Evolutionary conservation across 2,329 filamentous ascomycete genomes (phyloP).

Genomic region (Fusarium gaditjirri): DNA sequence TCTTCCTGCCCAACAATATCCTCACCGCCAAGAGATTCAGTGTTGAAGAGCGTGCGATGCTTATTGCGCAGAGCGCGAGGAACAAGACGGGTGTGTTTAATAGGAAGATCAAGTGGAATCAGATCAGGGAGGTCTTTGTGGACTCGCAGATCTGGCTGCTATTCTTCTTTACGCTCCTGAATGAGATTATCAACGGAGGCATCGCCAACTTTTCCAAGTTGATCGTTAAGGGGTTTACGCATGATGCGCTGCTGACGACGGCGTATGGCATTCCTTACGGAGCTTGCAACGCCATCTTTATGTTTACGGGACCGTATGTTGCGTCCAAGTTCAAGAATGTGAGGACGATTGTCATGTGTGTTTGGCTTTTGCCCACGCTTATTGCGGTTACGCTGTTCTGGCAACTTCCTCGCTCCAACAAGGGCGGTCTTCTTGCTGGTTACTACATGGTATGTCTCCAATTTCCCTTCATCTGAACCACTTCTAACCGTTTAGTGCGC

Average conservation of each 20-base stretch:
- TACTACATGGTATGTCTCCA: conserved; percentile 58
- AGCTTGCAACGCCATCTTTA: conserved; percentile 63
- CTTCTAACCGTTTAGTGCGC: conserved; percentile 42
- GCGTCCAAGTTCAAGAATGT: conserved; percentile 62
- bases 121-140: conserved; percentile 60
- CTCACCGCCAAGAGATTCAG: conserved; percentile 48
- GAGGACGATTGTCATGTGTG: conserved; percentile 62
- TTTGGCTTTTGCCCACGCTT: conserved; percentile 63
- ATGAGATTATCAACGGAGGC: conserved; percentile 64
- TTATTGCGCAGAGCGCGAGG: conserved; percentile 69
- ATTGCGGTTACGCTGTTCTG: conserved; percentile 61
- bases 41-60: conserved; percentile 53
- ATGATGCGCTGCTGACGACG: conserved; percentile 53
- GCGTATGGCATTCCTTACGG: conserved; percentile 65
- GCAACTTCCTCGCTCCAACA: conserved; percentile 55
- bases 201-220: conserved; percentile 67
- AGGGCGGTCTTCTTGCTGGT: conserved; percentile 60
- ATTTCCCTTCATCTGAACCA: rapidly evolving
- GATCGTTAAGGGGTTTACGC: conserved; percentile 61
- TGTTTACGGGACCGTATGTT: conserved; percentile 62
- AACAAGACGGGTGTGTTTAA: conserved; percentile 61
- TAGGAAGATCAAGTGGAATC: conserved; percentile 59
- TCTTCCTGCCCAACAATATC: conserved; percentile 60
- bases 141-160: conserved; percentile 65
- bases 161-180: conserved; percentile 64